phyloP scores from a whole-genome alignment of 225 moss, liverwort and hornwort species.

The Antitrichia curtipendula region DNA sequence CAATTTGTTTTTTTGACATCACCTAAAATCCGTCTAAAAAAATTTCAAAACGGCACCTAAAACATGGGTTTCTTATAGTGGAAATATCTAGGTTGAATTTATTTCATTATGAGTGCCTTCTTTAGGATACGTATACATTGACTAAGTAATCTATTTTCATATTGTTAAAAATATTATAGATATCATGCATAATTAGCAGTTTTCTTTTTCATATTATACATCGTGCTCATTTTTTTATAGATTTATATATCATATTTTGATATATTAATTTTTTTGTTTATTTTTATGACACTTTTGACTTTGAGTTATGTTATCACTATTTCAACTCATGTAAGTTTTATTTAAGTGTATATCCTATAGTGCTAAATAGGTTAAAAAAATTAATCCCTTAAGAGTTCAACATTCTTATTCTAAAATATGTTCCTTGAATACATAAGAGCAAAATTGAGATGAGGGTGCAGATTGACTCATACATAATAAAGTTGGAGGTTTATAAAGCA shows the following conservation, averaged over 20 bases:
- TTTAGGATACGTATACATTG: fast-evolving
- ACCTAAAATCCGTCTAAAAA: no score
- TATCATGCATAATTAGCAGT: neutral
- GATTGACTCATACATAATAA: no score
- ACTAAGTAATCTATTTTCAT: neutral
- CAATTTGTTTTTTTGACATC: no score
- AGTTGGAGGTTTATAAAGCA: no score
- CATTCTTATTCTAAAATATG: no score
- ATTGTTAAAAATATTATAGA: neutral
- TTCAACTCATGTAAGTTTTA: neutral
- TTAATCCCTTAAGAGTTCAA: no score
- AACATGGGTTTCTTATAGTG: no score
- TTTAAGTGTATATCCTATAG: neutral
- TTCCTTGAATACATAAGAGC: no score
- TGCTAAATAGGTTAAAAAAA: no score
- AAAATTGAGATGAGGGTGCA: no score
- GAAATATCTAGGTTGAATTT: neutral
- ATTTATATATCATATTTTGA: neutral
- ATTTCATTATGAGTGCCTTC: neutral
- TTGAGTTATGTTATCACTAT: neutral
- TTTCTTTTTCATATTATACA: neutral
- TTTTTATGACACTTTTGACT: neutral
- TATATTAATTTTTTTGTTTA: neutral
- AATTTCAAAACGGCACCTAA: no score
- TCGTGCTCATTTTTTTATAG: neutral